Evolutionary conservation across 2,329 filamentous ascomycete genomes (phyloP).

Genomic region (Fusarium sambucinum): DNA sequence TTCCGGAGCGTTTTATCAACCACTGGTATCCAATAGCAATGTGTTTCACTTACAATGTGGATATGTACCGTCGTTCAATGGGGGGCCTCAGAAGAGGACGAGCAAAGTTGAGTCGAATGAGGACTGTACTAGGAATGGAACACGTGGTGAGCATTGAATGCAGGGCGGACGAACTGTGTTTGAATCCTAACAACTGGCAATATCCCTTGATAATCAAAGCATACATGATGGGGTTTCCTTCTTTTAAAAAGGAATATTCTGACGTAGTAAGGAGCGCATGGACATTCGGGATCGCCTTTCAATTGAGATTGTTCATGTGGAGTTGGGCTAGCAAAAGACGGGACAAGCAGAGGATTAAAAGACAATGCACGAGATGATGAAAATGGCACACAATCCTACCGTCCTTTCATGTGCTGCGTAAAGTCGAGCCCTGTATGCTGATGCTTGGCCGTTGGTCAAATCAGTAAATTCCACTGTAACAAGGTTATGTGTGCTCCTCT

Average conservation of each 20-base stretch:
- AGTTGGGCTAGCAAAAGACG: neutral
- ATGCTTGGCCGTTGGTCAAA: conserved; percentile 14
- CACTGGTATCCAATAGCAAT: conserved; percentile 10
- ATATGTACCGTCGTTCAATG: conserved; percentile 6
- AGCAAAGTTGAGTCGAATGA: neutral
- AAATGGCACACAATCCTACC: neutral
- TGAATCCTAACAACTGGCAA: conserved; percentile 41
- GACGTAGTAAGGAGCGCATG: neutral
- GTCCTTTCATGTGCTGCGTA: conserved; percentile 14
- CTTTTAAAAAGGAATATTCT: neutral
- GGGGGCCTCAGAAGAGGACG: conserved; percentile 21
- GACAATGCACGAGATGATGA: neutral
- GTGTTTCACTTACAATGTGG: conserved; percentile 4
- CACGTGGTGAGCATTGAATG: conserved; percentile 47
- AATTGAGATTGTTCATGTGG: neutral
- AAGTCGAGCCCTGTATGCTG: conserved; percentile 1
- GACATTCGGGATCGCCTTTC: neutral
- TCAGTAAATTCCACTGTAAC: conserved; percentile 2
- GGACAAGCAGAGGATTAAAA: conserved; percentile 2
- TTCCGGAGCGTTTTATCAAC: conserved; percentile 16
- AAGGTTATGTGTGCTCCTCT: conserved; percentile 2
- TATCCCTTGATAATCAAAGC: neutral
- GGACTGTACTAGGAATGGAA: conserved; percentile 14
- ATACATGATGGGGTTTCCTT: neutral
- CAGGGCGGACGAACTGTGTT: conserved; percentile 46